Conservation (phyloP, 805 yeast species). For the Kodamaea jinghongensis region DNA sequence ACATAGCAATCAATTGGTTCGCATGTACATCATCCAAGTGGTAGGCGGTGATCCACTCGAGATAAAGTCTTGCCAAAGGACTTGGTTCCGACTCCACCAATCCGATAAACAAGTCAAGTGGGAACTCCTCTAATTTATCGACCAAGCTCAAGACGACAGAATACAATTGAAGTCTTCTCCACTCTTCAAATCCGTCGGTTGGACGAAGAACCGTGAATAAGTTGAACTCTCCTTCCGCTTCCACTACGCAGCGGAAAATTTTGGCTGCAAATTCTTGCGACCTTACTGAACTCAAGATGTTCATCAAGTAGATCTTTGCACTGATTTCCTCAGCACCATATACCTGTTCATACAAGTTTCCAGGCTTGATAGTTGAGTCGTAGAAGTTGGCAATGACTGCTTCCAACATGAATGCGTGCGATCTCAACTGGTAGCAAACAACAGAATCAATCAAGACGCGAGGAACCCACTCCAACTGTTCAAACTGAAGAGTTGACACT, state of each 20-base stretch:
- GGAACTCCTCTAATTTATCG: constrained; percentile 24
- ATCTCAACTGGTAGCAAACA: constrained; percentile 51
- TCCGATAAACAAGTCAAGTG: constrained; percentile 33
- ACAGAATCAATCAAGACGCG: constrained; percentile 45
- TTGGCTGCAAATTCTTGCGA: constrained; percentile 25
- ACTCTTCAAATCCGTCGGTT: constrained; percentile 70
- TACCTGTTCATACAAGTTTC: constrained; percentile 38
- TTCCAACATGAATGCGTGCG: constrained; percentile 60
- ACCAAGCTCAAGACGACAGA: constrained; percentile 49
- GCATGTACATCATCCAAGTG: constrained; percentile 27
- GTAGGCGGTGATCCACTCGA: constrained; percentile 74
- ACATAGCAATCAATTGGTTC: constrained; percentile 5
- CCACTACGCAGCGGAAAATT: constrained; percentile 37
- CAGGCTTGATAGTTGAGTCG: constrained; percentile 41
- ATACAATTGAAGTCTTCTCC: constrained; percentile 55
- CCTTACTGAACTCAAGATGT: constrained; percentile 39
- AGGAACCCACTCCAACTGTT: constrained; percentile 49
- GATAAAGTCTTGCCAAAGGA: constrained; percentile 68
- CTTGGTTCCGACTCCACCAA: constrained; percentile 59
- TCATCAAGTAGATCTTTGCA: constrained; percentile 48
- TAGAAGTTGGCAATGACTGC: constrained; percentile 50
- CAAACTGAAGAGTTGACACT: constrained; percentile 31
- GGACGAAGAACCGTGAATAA: constrained; percentile 50
- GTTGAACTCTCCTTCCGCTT: constrained; percentile 35
- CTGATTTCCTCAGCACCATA: constrained; percentile 62